Evolutionary conservation across 1,284 basidiomycete genomes (phyloP).

Genomic region (Inonotus obliquus): DNA sequence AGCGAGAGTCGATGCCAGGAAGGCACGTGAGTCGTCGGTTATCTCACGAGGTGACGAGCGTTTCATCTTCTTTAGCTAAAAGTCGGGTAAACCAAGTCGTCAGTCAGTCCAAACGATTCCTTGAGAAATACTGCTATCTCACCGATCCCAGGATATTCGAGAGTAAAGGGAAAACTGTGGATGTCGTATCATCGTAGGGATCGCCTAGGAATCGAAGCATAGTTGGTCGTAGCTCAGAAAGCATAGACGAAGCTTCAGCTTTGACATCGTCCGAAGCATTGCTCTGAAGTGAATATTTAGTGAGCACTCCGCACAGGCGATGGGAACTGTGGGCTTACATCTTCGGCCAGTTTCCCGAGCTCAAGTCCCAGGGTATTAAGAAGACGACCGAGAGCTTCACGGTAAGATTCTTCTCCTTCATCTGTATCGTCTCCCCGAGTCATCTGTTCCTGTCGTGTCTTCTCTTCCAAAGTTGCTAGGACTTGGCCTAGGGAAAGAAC

Average conservation of each 20-base stretch:
- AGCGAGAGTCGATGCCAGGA: constrained; percentile 47
- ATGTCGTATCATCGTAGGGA: constrained; percentile 81
- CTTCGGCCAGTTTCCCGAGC: constrained; percentile 74
- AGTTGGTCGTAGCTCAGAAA: constrained; percentile 74
- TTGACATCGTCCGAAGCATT: constrained; percentile 52
- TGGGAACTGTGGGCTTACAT: constrained; percentile 47
- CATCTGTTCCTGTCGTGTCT: constrained; percentile 66
- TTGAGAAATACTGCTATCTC: constrained; percentile 27
- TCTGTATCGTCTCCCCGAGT: constrained; percentile 64
- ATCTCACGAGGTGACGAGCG: constrained; percentile 42
- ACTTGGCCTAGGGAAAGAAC: constrained; percentile 84
- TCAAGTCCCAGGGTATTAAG: constrained; percentile 84
- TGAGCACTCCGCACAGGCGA: background rate
- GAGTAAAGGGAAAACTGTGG: constrained; percentile 79
- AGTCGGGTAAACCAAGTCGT: background rate
- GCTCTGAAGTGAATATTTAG: constrained; percentile 40
- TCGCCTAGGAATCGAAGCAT: constrained; percentile 90
- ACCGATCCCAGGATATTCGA: constrained; percentile 72
- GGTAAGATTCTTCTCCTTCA: constrained; percentile 79
- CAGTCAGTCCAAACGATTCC: background rate
- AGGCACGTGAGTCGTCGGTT: constrained; percentile 12
- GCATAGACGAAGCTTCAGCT: constrained; percentile 63
- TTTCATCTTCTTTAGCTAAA: constrained; percentile 42
- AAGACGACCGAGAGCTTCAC: constrained; percentile 85
- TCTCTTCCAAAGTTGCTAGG: constrained; percentile 73